These are phyloP conservation scores for Babesia bigemina DNA, from an alignment of 169 alveolate genomes.

Conservation along the genomic window DNA sequence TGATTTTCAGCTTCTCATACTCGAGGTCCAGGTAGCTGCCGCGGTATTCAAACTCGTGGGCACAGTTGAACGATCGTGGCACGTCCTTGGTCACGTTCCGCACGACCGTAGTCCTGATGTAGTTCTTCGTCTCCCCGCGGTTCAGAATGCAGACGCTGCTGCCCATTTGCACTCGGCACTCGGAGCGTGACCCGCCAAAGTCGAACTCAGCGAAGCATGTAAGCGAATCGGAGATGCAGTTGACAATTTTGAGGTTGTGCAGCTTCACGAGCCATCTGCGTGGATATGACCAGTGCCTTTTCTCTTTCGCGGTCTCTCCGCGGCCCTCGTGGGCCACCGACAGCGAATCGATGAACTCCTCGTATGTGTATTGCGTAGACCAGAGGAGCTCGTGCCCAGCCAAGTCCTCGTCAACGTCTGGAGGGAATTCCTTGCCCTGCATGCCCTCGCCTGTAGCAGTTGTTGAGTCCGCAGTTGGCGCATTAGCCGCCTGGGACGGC, in stretches of 20 bases:
- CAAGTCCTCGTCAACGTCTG: conserved; percentile 53
- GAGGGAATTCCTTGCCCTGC: neutral
- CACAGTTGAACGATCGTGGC: conserved; percentile 75
- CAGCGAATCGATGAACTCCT: conserved; percentile 72
- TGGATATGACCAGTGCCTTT: conserved; percentile 76
- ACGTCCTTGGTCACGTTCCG: conserved; percentile 75
- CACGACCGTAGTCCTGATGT: conserved; percentile 80
- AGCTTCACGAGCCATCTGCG: conserved; percentile 75
- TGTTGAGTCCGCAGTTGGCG: conserved; percentile 5
- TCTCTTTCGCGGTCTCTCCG: conserved; percentile 71
- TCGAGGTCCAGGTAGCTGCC: conserved; percentile 84
- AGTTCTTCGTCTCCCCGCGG: conserved; percentile 78
- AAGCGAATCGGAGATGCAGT: conserved; percentile 66
- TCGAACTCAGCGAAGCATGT: conserved; percentile 78
- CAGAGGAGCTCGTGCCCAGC: conserved; percentile 72
- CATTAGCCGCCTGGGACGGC: conserved; percentile 1
- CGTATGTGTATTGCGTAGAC: conserved; percentile 74
- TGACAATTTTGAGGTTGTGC: conserved; percentile 70
- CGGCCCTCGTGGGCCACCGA: conserved; percentile 65
- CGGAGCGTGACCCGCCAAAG: conserved; percentile 77
- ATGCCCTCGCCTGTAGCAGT: conserved; percentile 2
- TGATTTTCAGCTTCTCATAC: conserved; percentile 78
- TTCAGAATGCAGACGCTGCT: conserved; percentile 70
- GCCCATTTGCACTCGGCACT: conserved; percentile 78
- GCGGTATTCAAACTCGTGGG: conserved; percentile 80